These are phyloP conservation scores for Termitomyces sp. DNA, from an alignment of 768 basidiomycete species.

Conservation along the genomic window DNA sequence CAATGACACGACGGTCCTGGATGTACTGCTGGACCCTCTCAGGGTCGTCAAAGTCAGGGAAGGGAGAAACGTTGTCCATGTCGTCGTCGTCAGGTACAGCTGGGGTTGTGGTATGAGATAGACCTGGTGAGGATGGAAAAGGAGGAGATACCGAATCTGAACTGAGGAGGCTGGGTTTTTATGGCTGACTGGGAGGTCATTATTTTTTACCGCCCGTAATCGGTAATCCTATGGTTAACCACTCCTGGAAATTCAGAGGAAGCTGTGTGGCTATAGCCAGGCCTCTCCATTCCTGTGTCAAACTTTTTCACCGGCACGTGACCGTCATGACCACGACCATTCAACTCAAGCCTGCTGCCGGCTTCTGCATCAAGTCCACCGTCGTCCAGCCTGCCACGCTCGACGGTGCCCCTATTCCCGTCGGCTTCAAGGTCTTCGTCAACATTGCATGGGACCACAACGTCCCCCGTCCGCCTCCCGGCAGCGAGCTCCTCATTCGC, in stretches of 20 bases:
- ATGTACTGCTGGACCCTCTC: constrained; percentile 66
- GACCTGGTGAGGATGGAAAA: constrained; percentile 16
- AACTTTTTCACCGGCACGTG: constrained; percentile 5
- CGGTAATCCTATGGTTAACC: background rate
- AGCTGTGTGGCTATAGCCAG: background rate
- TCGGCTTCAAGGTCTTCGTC: constrained; percentile 60
- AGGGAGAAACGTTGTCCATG: constrained; percentile 55
- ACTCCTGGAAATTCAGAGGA: too few relatives aligned
- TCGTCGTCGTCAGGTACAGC: constrained; percentile 34
- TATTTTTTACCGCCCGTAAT: background rate
- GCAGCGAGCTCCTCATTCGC: constrained; percentile 51
- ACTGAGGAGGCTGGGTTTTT: constrained; percentile 18
- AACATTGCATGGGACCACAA: constrained; percentile 69
- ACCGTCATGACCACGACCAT: constrained; percentile 18
- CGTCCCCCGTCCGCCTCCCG: constrained; percentile 66
- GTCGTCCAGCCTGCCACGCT: constrained; percentile 24
- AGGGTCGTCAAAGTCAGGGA: constrained; percentile 60
- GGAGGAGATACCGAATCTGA: constrained; percentile 30
- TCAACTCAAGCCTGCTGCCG: constrained; percentile 52
- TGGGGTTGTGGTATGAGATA: constrained; percentile 18
- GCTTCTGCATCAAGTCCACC: constrained; percentile 67
- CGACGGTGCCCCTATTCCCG: constrained; percentile 20
- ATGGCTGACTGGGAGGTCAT: constrained; percentile 7
- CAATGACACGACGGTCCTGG: constrained; percentile 76
- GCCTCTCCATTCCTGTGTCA: background rate